Conservation (phyloP, 2,329 filamentous ascomycete genomes). For the Verticillium klebahnii region DNA sequence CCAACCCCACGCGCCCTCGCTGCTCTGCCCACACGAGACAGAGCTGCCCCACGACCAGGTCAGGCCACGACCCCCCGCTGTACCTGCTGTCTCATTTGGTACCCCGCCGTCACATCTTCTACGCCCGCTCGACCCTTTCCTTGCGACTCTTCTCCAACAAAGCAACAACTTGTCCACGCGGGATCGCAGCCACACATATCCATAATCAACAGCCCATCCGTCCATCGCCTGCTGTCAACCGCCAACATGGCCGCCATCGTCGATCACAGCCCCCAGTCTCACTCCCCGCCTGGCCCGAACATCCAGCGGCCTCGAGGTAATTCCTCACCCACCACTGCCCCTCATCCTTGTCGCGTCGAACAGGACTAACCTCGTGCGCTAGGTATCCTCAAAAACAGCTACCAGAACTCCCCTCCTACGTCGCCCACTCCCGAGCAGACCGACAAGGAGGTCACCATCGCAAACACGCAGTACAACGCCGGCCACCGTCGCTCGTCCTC, state of each 20-base stretch:
- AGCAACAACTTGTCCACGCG: background rate
- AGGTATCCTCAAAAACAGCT: constrained; percentile 96
- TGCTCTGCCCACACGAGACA: background rate
- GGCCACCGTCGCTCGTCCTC: constrained; percentile 79
- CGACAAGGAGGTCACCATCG: constrained; percentile 84
- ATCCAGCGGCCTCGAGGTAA: constrained; percentile 42
- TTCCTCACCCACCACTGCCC: constrained; percentile 5
- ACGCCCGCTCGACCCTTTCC: background rate
- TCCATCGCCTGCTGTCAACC: background rate
- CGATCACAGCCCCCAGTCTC: constrained; percentile 29
- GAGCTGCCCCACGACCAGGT: background rate
- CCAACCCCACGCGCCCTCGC: background rate
- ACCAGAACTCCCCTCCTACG: constrained; percentile 55
- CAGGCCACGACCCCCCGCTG: background rate
- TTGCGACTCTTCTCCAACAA: background rate
- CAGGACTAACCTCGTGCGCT: background rate
- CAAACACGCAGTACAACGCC: constrained; percentile 93
- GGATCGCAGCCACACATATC: background rate
- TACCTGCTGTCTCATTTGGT: background rate
- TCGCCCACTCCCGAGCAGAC: constrained; percentile 47
- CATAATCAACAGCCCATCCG: background rate
- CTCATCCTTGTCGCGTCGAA: background rate
- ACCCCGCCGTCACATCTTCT: constrained; percentile 3
- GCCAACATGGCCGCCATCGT: constrained; percentile 36
- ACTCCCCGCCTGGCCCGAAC: constrained; percentile 36